Conservation (phyloP, 352 stramenopile species). For the Halophytophthora polymorphica region DNA sequence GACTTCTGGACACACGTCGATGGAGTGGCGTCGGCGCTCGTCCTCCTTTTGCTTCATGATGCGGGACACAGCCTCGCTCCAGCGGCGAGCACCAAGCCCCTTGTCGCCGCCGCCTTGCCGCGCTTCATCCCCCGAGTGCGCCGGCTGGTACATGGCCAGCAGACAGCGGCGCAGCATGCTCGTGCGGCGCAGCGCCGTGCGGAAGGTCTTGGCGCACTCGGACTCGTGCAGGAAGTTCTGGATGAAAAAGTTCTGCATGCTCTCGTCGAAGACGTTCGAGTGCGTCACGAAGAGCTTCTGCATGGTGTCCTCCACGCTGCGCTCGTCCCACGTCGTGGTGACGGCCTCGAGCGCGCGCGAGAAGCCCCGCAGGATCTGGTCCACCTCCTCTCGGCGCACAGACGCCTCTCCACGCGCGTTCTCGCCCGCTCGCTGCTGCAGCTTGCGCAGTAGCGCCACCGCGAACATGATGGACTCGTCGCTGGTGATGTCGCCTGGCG, state of each 20-base stretch:
- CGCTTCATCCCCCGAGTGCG: slow-evolving; percentile 13
- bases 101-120: slow-evolving; percentile 23
- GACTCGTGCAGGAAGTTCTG: slow-evolving; percentile 84
- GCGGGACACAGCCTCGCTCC: slow-evolving; percentile 30
- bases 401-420: slow-evolving; percentile 30
- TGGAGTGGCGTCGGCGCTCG: slow-evolving; percentile 27
- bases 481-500: slow-evolving; percentile 22
- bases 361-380: slow-evolving; percentile 64
- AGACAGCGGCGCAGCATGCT: slow-evolving; percentile 74
- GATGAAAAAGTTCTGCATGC: slow-evolving; percentile 84
- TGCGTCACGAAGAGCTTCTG: slow-evolving; percentile 74
- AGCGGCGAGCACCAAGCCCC: slow-evolving; percentile 32
- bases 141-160: slow-evolving; percentile 61
- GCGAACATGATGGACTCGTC: slow-evolving; percentile 57
- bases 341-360: slow-evolving; percentile 49
- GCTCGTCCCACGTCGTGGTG: slow-evolving; percentile 37
- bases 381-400: slow-evolving; percentile 46
- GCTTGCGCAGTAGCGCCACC: slow-evolving; percentile 48
- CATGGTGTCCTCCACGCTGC: slow-evolving; percentile 56
- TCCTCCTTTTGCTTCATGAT: slow-evolving; percentile 38
- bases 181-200: slow-evolving; percentile 59
- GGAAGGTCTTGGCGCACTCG: slow-evolving; percentile 67
- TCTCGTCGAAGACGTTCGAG: slow-evolving; percentile 82
- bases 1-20: slow-evolving; percentile 62
- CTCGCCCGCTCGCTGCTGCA: slow-evolving; percentile 41